Percentiles rank a stretch among this genome's conserved stretches.
Conservation (phyloP, 129 eudicot genomes). For the Deinandra increscens region DNA sequence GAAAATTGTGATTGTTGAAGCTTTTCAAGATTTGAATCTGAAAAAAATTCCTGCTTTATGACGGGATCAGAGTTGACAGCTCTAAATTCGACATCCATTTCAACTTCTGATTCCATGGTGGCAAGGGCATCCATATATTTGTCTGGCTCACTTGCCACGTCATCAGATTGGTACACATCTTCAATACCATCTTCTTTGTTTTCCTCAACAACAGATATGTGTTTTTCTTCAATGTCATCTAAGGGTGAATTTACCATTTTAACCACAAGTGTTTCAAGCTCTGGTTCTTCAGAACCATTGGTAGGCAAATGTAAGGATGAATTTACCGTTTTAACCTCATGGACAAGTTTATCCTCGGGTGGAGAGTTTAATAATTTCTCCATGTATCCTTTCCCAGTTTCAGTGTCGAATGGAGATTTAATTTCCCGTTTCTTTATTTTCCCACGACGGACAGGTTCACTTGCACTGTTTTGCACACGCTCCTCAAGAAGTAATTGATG, state of each 20-base stretch:
- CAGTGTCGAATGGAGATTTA: slow-evolving; percentile 58
- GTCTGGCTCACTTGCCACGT: slow-evolving; percentile 70
- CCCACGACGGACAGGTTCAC: slow-evolving; percentile 69
- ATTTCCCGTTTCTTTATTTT: slow-evolving; percentile 71
- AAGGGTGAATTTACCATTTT: slow-evolving; percentile 38
- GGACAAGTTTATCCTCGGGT: slow-evolving; percentile 66
- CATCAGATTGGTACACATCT: slow-evolving; percentile 55
- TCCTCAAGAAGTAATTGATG: slow-evolving; percentile 91
- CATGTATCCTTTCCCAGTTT: slow-evolving; percentile 68
- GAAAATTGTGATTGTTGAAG: slow-evolving; percentile 39
- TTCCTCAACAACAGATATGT: slow-evolving; percentile 40
- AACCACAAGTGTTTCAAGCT: slow-evolving; percentile 37
- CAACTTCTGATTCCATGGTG: slow-evolving; percentile 72
- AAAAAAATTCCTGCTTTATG: slow-evolving; percentile 27
- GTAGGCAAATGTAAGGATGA: slow-evolving; percentile 43
- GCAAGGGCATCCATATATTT: slow-evolving; percentile 82
- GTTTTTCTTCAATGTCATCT: slow-evolving; percentile 45
- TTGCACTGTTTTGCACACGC: slow-evolving; percentile 59
- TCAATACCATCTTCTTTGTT: slow-evolving; percentile 33
- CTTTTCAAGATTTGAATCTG: slow-evolving; percentile 41
- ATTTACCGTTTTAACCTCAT: slow-evolving; percentile 45
- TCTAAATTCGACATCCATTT: slow-evolving; percentile 56
- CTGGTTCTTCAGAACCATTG: slow-evolving; percentile 32
- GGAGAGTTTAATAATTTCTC: slow-evolving; percentile 53
- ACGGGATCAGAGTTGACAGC: slow-evolving; percentile 30